Evolutionary conservation across 208 protist species (phyloP), one percentile per base, ranked within the genome.

Genomic region (Leptomonas seymouri): DNA sequence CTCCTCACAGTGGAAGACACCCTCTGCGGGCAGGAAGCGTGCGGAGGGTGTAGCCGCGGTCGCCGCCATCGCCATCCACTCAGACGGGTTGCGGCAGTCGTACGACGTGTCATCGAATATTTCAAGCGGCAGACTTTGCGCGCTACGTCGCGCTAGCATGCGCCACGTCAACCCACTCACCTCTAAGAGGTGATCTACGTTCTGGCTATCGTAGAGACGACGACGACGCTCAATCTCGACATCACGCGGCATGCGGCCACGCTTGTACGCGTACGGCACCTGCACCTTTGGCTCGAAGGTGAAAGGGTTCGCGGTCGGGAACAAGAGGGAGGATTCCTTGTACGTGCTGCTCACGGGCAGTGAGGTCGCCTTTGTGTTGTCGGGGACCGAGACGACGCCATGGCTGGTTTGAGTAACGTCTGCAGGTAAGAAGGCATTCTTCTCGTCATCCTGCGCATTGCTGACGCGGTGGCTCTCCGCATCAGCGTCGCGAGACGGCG

Each of bases 251-350:
- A 98, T 90, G 27, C 86, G 71, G 11, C 96, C 97, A 6, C 90
- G 84, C 39, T 85, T 76, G 77, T 97, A 80, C 42, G 84, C 83
- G 78, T 92, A 99, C 25, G 96, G 96, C 15, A 98, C 90, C 74
- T 98, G 91, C 67, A 99, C 98, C 80, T 99, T 99, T 36, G 98
- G 98, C 79, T 99, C 97, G 67, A 98, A 93, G 56, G 89, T 79
- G 21, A 75, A 74, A 44, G 80, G 72, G 42, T 85, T 58, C 45
- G 93, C 93, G 31, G 94, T 89, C 3, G 84, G 80, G 63, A 97
- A 97, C 9, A 86, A 84, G 36, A 91, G 46, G 1, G 80, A 45
- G 1, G 88, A 88, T 54, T 93, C 84, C 60, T 97, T 97, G 80
- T 90, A 94, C 0, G 88, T 90, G 54, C 87, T 93, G 69, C 89